phyloP scores from a whole-genome alignment of 1,284 basidiomycete species.

The Ceratobasidium sp. region DNA sequence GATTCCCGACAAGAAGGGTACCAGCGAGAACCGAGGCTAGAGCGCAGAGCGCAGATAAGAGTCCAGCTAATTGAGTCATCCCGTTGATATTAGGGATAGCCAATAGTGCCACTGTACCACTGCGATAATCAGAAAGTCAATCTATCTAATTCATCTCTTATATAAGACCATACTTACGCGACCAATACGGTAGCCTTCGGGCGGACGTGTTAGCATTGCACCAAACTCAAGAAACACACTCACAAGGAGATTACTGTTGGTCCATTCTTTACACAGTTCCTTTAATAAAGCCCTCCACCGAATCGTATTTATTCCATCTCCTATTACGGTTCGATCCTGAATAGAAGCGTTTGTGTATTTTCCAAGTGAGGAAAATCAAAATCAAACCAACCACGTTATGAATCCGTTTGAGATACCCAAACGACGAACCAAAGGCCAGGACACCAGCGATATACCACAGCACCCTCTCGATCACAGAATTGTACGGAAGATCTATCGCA shows the following conservation, averaged over 20 bases:
- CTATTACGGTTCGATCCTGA: not conserved
- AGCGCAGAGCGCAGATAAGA: not conserved
- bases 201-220: not conserved
- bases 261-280: conserved; percentile 2
- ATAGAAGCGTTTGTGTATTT: not conserved
- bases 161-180: not conserved
- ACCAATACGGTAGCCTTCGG: conserved; percentile 7
- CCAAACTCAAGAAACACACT: not conserved
- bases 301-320: not conserved
- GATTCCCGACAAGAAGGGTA: not conserved
- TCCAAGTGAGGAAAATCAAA: not conserved
- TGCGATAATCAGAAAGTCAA: not conserved
- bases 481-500: not conserved
- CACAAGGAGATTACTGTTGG: not conserved
- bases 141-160: not conserved
- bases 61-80: not conserved
- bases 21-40: conserved; percentile 1
- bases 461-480: not conserved
- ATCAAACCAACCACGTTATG: not conserved
- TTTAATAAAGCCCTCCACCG: not conserved
- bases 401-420: conserved; percentile 4
- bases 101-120: not conserved
- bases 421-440: not conserved
- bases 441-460: not conserved
- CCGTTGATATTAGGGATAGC: not conserved